Conservation (phyloP, 2,329 filamentous ascomycete genomes). For the Thelonectria rubi region DNA sequence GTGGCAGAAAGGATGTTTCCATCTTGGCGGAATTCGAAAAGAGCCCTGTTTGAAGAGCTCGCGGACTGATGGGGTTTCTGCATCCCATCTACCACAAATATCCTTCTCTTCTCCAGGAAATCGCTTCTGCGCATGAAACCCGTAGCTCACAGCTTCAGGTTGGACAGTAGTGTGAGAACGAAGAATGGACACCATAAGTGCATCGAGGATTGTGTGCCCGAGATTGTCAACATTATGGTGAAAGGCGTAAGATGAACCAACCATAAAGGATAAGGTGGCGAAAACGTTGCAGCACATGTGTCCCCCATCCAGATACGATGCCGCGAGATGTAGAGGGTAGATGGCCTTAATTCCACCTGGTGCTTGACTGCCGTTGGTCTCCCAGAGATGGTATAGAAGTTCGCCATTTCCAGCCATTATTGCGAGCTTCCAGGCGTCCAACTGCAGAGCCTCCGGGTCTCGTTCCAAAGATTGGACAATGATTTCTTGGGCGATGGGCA, state of each 20-base stretch:
- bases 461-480: neutral
- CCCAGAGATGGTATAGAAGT: neutral
- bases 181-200: neutral
- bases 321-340: constrained; percentile 6
- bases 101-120: constrained; percentile 9
- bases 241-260: neutral
- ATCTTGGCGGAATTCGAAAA: neutral
- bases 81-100: constrained; percentile 15
- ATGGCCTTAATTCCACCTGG: neutral
- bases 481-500: neutral
- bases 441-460: neutral
- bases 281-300: neutral
- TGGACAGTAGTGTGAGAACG: neutral
- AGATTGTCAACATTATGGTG: neutral
- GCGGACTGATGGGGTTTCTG: neutral
- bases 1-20: constrained; percentile 19
- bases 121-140: neutral
- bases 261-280: rapidly evolving
- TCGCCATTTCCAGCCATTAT: constrained; percentile 5
- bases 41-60: neutral
- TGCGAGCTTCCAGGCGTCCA: neutral
- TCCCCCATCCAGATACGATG: neutral
- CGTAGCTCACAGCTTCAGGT: neutral
- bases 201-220: constrained; percentile 2
- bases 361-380: too few species aligned